Conservation (phyloP, 441 rosid species). For the Hypseocharis bilobata region DNA sequence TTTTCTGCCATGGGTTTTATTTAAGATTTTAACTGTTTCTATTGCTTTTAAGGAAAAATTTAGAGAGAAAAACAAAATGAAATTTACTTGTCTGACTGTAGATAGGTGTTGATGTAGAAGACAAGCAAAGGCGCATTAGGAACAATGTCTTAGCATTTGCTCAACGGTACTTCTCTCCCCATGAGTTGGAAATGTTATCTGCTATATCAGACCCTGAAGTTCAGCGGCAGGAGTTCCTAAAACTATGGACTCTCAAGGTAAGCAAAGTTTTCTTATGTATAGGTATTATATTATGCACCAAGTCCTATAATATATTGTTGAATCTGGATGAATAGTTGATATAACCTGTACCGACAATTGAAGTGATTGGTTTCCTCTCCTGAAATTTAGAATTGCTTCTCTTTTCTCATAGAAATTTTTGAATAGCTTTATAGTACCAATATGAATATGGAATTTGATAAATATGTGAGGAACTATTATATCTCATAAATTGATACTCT, state of each 20-base stretch:
- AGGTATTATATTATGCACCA: too few relatives aligned
- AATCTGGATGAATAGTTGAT: too few relatives aligned
- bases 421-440: too few relatives aligned
- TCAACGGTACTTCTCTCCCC: constrained; percentile 48
- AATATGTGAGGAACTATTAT: too few relatives aligned
- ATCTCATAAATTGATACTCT: too few relatives aligned
- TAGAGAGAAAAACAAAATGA: constrained; percentile 13
- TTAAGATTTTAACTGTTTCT: neutral
- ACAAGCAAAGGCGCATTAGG: constrained; percentile 52
- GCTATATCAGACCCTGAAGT: constrained; percentile 48
- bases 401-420: too few relatives aligned
- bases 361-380: too few relatives aligned
- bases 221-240: constrained; percentile 63
- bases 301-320: too few relatives aligned
- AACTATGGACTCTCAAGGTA: constrained; percentile 88
- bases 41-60: neutral
- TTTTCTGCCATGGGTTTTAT: neutral
- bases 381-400: too few relatives aligned
- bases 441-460: too few relatives aligned
- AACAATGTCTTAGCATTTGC: constrained; percentile 51
- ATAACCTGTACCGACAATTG: too few relatives aligned
- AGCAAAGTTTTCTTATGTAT: constrained; percentile 7
- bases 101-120: constrained; percentile 88
- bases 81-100: constrained; percentile 26
- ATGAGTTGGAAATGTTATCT: constrained; percentile 49